Conservation (phyloP, 345 rosid genomes). For the Geranium brycei region DNA sequence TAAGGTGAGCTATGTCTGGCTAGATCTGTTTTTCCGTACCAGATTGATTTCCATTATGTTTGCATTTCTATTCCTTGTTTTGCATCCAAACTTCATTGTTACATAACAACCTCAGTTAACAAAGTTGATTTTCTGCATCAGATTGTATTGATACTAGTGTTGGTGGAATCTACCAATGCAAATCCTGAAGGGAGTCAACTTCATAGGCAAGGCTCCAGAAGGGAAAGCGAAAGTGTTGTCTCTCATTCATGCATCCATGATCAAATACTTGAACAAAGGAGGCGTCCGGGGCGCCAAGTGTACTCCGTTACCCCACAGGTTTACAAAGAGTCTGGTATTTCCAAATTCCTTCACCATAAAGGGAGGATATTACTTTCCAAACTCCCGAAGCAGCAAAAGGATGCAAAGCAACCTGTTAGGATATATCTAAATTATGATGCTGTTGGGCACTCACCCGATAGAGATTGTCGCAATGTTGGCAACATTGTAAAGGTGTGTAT, state of each 20-base stretch:
- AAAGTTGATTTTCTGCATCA: neutral
- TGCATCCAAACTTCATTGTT: too few species aligned
- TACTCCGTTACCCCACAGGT: constrained; percentile 84
- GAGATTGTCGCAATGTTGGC: constrained; percentile 80
- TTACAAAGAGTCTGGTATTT: constrained; percentile 36
- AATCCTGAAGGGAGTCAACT: neutral
- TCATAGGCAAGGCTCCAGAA: constrained; percentile 16
- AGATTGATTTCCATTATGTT: neutral
- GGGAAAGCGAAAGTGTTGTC: constrained; percentile 28
- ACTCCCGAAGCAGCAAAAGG: constrained; percentile 20
- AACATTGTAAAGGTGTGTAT: constrained; percentile 57
- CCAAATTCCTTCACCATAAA: constrained; percentile 29
- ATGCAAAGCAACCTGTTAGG: constrained; percentile 75
- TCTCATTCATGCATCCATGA: constrained; percentile 98
- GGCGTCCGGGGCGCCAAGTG: constrained; percentile 66
- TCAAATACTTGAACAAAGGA: constrained; percentile 79
- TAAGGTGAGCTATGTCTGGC: neutral
- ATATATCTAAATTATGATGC: constrained; percentile 95
- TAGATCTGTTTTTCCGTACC: neutral
- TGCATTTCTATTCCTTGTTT: neutral
- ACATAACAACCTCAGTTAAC: too few species aligned
- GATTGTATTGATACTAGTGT: neutral
- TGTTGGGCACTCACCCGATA: constrained; percentile 81
- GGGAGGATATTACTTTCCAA: constrained; percentile 70
- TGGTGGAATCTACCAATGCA: neutral